Evolutionary conservation across 805 yeast genomes (phyloP), one percentile per base, ranked within the genome.

Genomic region (Cyberlindnera euphorbiiphila): DNA sequence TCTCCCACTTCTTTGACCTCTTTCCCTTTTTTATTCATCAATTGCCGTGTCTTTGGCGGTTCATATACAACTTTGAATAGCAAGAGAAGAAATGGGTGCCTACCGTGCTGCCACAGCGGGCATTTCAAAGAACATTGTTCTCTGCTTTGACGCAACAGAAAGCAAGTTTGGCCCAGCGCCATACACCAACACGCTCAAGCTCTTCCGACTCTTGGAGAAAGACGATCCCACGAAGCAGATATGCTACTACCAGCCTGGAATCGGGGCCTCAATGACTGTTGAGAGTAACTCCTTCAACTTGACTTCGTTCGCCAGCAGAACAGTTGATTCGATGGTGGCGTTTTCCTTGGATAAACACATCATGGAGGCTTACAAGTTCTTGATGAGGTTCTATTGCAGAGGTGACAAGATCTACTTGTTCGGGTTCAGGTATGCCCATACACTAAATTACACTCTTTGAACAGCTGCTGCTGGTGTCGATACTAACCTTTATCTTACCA

Each of bases 161-260:
- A 75, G 70, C 47, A 72, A 72, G 43, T 78, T 78, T 55, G 81
- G 81, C 1, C 67, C 71, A 1, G 58, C 62, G 17, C 78, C 81
- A 0, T 70, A 69, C 38, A 68, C 82, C 1, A 78, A 76, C 47
- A 72, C 74, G 1, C 54, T 79, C 29, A 74, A 72, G 47, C 42
- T 78, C 11, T 79, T 69, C 52, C 62, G 71, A 28, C 59, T 78
- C 58, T 50, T 78, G 23, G 76, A 72, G 11, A 74, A 71, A 40
- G 66, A 65, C 29, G 56, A 60, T 17, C 51, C 61, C 3, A 33
- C 39, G 5, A 34, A 45, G 6, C 83, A 78, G 46, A 44, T 73
- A 25, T 78, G 83, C 49, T 78, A 78, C 49, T 79, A 79, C 49
- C 85, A 79, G 49, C 81, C 85, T 2, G 86, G 86, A 0, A 69